Evolutionary conservation across 345 rosid genomes (phyloP).

Genomic region (Cochlearia excelsa): DNA sequence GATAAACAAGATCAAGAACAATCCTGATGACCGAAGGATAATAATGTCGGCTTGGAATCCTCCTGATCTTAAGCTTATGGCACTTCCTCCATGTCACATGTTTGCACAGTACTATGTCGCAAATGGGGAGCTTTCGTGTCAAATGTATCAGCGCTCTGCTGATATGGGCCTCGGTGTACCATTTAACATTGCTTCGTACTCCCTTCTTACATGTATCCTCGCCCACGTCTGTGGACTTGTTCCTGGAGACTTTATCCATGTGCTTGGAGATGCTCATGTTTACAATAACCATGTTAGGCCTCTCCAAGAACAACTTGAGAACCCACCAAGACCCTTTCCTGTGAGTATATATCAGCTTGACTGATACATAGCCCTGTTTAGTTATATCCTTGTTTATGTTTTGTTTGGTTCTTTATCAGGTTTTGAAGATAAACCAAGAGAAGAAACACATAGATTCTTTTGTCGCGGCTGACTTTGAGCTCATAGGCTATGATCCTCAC

Average conservation of each 20-base stretch:
- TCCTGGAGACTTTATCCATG: slow-evolving; percentile 85
- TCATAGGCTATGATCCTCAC: slow-evolving; percentile 89
- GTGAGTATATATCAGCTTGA: slow-evolving; percentile 44
- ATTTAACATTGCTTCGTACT: slow-evolving; percentile 91
- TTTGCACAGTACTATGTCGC: slow-evolving; percentile 97
- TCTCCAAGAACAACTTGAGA: slow-evolving; percentile 85
- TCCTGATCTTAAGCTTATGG: slow-evolving; percentile 86
- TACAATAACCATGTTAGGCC: slow-evolving; percentile 77
- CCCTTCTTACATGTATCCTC: slow-evolving; percentile 83
- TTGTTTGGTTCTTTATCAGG: slow-evolving; percentile 41
- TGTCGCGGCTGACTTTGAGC: slow-evolving; percentile 68
- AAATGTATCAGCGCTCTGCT: slow-evolving; percentile 97
- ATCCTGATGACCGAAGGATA: slow-evolving; percentile 85
- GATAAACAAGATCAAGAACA: slow-evolving; percentile 82
- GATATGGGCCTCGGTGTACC: slow-evolving; percentile 99
- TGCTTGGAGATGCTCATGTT: slow-evolving; percentile 90
- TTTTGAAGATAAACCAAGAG: slow-evolving; percentile 83
- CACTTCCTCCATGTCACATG: slow-evolving; percentile 99
- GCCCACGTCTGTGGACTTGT: slow-evolving; percentile 95
- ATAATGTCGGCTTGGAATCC: slow-evolving; percentile 98
- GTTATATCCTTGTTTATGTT: not conserved
- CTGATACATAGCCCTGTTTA: not conserved
- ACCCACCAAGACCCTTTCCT: slow-evolving; percentile 89
- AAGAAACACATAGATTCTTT: slow-evolving; percentile 81
- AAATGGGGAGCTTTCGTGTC: slow-evolving; percentile 89